Evolutionary conservation across 108 stramenopile species (phyloP).

Genomic region (Schizochytrium sp.): DNA sequence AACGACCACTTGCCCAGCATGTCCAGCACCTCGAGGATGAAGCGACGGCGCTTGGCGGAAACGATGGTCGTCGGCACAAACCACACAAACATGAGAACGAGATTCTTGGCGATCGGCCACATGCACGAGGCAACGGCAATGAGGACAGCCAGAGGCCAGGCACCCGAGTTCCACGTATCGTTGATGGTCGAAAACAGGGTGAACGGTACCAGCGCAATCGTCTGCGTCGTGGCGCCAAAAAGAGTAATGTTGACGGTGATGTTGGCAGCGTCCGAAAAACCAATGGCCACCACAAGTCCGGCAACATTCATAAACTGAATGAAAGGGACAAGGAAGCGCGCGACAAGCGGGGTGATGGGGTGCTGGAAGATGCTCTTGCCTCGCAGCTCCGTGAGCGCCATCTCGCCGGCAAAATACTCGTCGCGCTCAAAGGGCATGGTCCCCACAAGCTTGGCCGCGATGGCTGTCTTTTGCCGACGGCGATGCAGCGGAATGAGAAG

Average conservation of each 20-base stretch:
- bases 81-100: neutral
- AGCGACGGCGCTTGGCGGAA: neutral
- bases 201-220: neutral
- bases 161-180: neutral
- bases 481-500: neutral
- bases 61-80: neutral
- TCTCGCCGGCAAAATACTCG: neutral
- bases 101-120: neutral
- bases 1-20: constrained; percentile 20
- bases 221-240: neutral
- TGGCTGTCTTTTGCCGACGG: neutral
- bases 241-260: neutral
- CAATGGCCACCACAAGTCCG: neutral
- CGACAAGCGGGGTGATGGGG: neutral
- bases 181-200: neutral
- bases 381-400: neutral
- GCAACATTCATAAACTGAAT: neutral
- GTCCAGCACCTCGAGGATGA: neutral
- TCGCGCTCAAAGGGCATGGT: neutral
- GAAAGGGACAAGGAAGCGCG: neutral
- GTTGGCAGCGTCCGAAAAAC: neutral
- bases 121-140: constrained; percentile 1
- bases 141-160: neutral
- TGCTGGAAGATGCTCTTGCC: neutral
- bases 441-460: neutral